Evolutionary conservation across 768 basidiomycete species (phyloP), one percentile per base, ranked within the genome.

Genomic region (Termitomyces eurrhizus): DNA sequence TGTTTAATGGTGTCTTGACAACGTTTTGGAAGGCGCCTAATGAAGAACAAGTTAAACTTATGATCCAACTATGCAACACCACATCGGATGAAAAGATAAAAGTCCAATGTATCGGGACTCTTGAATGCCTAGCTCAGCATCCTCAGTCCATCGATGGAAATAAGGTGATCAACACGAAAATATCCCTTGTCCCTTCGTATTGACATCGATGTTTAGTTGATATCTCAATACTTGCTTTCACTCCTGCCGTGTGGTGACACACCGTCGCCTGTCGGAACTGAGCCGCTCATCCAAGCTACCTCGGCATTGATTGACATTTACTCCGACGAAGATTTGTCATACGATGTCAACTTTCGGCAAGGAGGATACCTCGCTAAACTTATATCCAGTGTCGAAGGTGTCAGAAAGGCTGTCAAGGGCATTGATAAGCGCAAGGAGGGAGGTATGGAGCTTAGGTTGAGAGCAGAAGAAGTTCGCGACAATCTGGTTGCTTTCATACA

Each of bases 251-350:
- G 77, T 2, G 64, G 73, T 4, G 66, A 72, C 5, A 66, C 70
- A 0, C 69, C 78, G 1, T 77, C 83, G 6, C 68, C 77, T 24
- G 73, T 76, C 56, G 81, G 79, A 57, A 82, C 84, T 0, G 92
- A 95, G 69, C 81, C 89, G 0, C 77, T 90, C 56, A 80, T 97
- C 29, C 92, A 95, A 67, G 84, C 85, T 1, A 78, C 83, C 9
- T 93, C 94, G 14, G 90, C 90, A 29, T 77, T 97, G 49, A 91
- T 97, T 60, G 95, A 97, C 70, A 92, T 96, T 55, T 98, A 90
- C 71, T 92, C 94, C 4, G 95, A 98, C 74, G 95, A 98, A 73
- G 80, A 73, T 8, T 72, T 84, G 57, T 81, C 88, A 0, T 94
- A 91, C 68, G 95, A 98, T 69, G 69, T 84, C 59, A 92, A 92